Conservation (phyloP, 169 alveolate species). For the Plasmodium inui region DNA sequence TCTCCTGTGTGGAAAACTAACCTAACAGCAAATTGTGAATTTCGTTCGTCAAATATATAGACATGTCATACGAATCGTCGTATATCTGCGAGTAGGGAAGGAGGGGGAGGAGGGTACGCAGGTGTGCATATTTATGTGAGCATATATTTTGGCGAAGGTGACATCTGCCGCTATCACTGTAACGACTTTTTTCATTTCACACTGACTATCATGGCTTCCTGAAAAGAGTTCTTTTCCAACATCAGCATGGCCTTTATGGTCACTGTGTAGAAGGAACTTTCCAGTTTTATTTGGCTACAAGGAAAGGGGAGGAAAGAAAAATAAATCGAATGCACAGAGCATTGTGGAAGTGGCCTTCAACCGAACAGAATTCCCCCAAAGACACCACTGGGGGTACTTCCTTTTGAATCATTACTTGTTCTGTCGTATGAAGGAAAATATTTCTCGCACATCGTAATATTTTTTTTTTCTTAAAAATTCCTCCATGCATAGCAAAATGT, state of each 20-base stretch:
- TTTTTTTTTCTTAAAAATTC: constrained; percentile 49
- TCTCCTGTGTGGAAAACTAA: not conserved
- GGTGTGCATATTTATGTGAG: not conserved
- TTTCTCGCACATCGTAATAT: constrained; percentile 72
- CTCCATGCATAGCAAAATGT: constrained; percentile 69
- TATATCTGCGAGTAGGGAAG: constrained; percentile 35
- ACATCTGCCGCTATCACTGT: not conserved
- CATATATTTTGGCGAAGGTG: not conserved
- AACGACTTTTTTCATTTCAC: not conserved
- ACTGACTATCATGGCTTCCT: constrained; percentile 73
- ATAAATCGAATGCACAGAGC: not conserved
- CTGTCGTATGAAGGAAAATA: constrained; percentile 68
- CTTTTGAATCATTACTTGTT: constrained; percentile 20
- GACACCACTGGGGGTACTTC: not conserved
- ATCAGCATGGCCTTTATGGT: constrained; percentile 74
- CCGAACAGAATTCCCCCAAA: not conserved
- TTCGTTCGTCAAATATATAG: constrained; percentile 72
- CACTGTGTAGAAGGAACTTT: constrained; percentile 67
- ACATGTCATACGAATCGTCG: constrained; percentile 70
- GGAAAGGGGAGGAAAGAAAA: not conserved
- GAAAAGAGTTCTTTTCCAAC: constrained; percentile 48
- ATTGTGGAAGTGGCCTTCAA: not conserved
- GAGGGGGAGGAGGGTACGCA: not conserved
- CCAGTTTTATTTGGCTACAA: constrained; percentile 64
- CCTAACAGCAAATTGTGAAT: constrained; percentile 74